A percentile compares a stretch with the other conserved stretches of the same genome.
Conservation (phyloP, 2,329 filamentous ascomycete species). For the Botrytis galanthina region DNA sequence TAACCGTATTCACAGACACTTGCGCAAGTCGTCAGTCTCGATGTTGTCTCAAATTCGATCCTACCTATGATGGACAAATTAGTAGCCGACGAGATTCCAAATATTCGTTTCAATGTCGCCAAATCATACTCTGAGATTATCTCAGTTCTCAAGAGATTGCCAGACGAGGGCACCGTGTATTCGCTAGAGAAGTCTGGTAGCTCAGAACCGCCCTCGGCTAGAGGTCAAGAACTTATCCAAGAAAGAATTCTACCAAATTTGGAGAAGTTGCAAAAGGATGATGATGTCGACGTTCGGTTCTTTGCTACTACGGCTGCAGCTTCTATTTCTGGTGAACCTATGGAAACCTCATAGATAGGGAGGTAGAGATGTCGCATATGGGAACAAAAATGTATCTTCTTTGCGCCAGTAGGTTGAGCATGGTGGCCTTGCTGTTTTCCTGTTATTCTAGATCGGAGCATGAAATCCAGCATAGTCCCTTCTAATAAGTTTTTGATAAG, state of each 20-base stretch:
- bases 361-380: constrained; percentile 32
- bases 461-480: constrained; percentile 38
- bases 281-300: constrained; percentile 96
- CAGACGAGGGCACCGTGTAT: constrained; percentile 81
- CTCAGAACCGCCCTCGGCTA: constrained; percentile 60
- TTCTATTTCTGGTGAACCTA: constrained; percentile 48
- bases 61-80: constrained; percentile 95
- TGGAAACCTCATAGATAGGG: constrained; percentile 51
- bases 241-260: constrained; percentile 84
- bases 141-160: constrained; percentile 85
- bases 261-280: constrained; percentile 93
- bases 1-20: constrained; percentile 64
- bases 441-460: constrained; percentile 38
- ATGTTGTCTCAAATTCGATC: constrained; percentile 89
- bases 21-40: constrained; percentile 85
- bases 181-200: constrained; percentile 77
- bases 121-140: constrained; percentile 94
- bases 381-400: constrained; percentile 31
- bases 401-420: constrained; percentile 31
- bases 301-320: constrained; percentile 88
- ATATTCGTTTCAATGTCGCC: constrained; percentile 98
- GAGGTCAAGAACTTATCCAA: constrained; percentile 77
- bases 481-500: constrained; percentile 19
- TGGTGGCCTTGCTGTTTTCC: constrained; percentile 30
- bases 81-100: constrained; percentile 90